phyloP scores from a whole-genome alignment of 495 filamentous ascomycete species.

The Podospora bellae-mahoneyi region DNA sequence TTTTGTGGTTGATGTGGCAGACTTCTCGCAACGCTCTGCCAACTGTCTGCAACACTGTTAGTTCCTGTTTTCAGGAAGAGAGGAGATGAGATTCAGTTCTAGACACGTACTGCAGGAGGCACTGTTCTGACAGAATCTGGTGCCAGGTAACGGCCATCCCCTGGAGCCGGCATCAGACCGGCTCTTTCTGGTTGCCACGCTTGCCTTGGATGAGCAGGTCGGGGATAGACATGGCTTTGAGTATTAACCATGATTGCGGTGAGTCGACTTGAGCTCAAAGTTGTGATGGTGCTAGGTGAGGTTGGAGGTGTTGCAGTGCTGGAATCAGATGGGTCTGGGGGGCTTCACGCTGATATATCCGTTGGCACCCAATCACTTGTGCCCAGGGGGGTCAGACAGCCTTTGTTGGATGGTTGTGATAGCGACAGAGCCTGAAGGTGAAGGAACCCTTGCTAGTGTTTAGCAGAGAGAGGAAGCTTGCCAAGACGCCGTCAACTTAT shows the following conservation, averaged over 20 bases:
- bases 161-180: constrained; percentile 13
- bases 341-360: not conserved
- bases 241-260: constrained; percentile 21
- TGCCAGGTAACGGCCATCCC: constrained; percentile 20
- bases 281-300: not conserved
- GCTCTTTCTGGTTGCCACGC: constrained; percentile 26
- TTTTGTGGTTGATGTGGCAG: constrained; percentile 36
- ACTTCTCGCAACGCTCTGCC: constrained; percentile 38
- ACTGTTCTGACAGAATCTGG: constrained; percentile 15
- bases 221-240: not conserved
- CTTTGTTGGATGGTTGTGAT: not conserved
- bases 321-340: not conserved
- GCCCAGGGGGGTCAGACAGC: not conserved
- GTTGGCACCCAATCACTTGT: not conserved
- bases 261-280: not conserved
- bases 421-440: too few species aligned
- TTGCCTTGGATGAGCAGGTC: constrained; percentile 1
- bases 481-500: not conserved
- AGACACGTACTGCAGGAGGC: constrained; percentile 23
- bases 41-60: constrained; percentile 34
- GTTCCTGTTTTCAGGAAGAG: constrained; percentile 6
- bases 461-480: not conserved
- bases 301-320: not conserved
- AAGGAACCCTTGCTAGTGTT: not conserved
- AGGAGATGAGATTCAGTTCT: not conserved